Evolutionary conservation across 2,329 filamentous ascomycete species (phyloP).

Genomic region (Nothophaeocryptopus gaeumannii): DNA sequence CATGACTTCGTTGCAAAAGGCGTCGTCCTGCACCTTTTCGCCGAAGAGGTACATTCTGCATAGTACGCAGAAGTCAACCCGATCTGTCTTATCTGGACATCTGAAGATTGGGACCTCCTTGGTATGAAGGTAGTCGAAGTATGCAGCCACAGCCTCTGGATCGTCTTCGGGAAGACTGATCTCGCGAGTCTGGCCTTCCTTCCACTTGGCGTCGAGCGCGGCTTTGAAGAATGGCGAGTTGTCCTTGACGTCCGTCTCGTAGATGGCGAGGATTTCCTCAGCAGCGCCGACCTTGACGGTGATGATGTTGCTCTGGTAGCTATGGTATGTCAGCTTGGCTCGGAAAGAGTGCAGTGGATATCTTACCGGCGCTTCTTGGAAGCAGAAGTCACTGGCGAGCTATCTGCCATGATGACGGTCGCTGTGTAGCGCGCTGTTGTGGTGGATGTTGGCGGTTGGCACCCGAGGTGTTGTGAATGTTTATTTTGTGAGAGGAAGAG

Average conservation of each 20-base stretch:
- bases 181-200: conserved; percentile 3
- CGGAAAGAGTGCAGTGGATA: too few species aligned
- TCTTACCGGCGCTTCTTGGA: neutral
- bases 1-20: too few species aligned
- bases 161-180: conserved; percentile 12
- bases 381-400: neutral
- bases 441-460: too few species aligned
- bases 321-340: neutral
- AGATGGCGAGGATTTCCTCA: neutral
- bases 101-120: too few species aligned
- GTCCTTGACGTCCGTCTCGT: conserved; percentile 7
- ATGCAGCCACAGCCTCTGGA: neutral
- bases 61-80: neutral
- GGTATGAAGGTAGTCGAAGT: conserved; percentile 6
- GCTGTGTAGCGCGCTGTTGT: too few species aligned
- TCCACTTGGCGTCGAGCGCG: conserved; percentile 12
- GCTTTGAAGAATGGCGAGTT: conserved; percentile 7
- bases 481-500: too few species aligned
- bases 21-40: neutral
- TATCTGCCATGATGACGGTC: too few species aligned
- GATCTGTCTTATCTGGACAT: too few species aligned
- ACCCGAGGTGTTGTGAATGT: too few species aligned
- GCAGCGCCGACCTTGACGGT: conserved; percentile 4
- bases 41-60: neutral
- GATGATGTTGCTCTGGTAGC: conserved; percentile 1